These are phyloP conservation scores for Phoma sp. DNA, from an alignment of 2,329 filamentous ascomycete species.

Conservation along the genomic window DNA sequence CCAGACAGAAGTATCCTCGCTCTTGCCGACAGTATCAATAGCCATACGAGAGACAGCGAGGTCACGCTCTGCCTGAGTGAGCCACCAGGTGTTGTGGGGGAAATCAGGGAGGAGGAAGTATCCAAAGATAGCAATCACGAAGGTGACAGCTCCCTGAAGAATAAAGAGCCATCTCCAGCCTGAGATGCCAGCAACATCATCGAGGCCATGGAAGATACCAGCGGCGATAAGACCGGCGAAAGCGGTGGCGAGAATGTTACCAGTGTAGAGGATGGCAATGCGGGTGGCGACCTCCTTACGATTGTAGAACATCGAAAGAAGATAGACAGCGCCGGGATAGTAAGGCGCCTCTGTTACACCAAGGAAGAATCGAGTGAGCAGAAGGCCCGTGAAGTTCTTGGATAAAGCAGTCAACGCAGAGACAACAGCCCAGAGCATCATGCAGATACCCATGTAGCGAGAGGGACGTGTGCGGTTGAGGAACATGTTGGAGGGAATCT, in stretches of 20 bases:
- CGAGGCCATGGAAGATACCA: slow-evolving; percentile 71
- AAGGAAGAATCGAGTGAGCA: slow-evolving; percentile 59
- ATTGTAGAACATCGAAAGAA: slow-evolving; percentile 71
- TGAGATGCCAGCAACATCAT: slow-evolving; percentile 60
- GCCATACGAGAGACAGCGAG: slow-evolving; percentile 46
- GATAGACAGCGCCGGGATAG: slow-evolving; percentile 66
- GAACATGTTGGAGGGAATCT: slow-evolving; percentile 55
- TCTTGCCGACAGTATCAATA: slow-evolving; percentile 48
- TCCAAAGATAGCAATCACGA: slow-evolving; percentile 63
- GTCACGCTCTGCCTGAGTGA: slow-evolving; percentile 48
- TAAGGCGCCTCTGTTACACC: slow-evolving; percentile 61
- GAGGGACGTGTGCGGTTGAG: slow-evolving; percentile 51
- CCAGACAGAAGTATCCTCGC: slow-evolving; percentile 50
- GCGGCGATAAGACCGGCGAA: slow-evolving; percentile 68
- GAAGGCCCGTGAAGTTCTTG: slow-evolving; percentile 53
- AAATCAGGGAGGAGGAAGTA: slow-evolving; percentile 71
- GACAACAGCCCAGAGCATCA: slow-evolving; percentile 52
- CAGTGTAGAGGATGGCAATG: slow-evolving; percentile 70
- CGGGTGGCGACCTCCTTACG: slow-evolving; percentile 70
- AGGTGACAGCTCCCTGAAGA: slow-evolving; percentile 70
- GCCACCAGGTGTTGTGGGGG: slow-evolving; percentile 56
- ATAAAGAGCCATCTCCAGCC: slow-evolving; percentile 74
- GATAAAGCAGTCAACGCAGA: slow-evolving; percentile 48
- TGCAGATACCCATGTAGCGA: slow-evolving; percentile 50
- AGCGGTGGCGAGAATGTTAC: slow-evolving; percentile 71